Base-by-base conservation (phyloP, 139 green algal genomes). In the Edaphochlamys debaryana region DNA sequence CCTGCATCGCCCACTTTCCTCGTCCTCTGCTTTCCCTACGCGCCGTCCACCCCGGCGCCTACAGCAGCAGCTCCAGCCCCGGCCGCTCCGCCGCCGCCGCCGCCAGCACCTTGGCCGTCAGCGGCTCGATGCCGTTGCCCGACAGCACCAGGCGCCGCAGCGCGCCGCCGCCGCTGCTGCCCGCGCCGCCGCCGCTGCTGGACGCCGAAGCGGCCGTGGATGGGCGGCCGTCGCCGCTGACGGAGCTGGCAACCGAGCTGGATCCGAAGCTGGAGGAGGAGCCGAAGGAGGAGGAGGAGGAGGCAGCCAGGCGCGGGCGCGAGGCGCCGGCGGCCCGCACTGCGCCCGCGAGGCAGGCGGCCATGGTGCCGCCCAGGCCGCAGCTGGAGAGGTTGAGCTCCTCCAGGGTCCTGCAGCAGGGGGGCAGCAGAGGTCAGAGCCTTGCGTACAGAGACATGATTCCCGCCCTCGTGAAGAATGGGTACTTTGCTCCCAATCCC, bases 361-460 rank as follows among this genome's bases (percentile, higher is more conserved):
- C 60, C 2, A 40, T 60, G 60, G 75, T 30, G 40, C 75, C 60
- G 29, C 40, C 23, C 7, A 81, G 30, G 60, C 75, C 41, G 60
- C 75, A 81, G 58, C 54, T 79, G 23, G 52, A 54, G 7, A 79
- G 52, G 54, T 79, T 79, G 37, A 79, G 54, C 11, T 79, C 72
- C 52, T 79, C 72, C 8, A 79, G 38, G 20, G 72, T 56, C 52
- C 72, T 79, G 54, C 50, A 17, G n/a, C n/a, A n/a, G n/a, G n/a
- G n/a, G n/a, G n/a, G n/a, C n/a, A n/a, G n/a, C n/a, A n/a, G n/a
- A n/a, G n/a, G n/a, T n/a, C n/a, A n/a, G n/a, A n/a, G n/a, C n/a
- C 4, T 58, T 58, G 23, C 20, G 9, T 29, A 58, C 2, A 22
- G 20, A 58, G 48, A 23, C 48, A 54, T 15, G 11, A 54, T 54